These are phyloP conservation scores for Penicillium turbatum DNA, from an alignment of 495 filamentous ascomycete species.

Conservation along the genomic window DNA sequence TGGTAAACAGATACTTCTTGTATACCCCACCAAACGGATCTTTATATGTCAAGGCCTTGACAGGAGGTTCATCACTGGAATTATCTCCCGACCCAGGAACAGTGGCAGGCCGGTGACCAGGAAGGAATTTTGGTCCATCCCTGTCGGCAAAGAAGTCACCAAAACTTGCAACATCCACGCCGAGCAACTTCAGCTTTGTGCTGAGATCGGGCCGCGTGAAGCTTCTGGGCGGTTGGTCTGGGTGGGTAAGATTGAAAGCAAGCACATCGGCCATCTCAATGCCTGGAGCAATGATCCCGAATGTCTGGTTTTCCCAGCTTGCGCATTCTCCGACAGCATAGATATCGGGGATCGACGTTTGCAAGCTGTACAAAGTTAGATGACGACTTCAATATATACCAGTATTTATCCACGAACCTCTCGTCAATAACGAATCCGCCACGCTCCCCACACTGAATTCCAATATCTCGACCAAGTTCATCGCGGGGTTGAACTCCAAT, in stretches of 20 bases:
- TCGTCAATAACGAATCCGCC: constrained; percentile 76
- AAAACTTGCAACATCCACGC: constrained; percentile 92
- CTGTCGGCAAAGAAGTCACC: constrained; percentile 96
- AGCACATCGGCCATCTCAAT: constrained; percentile 96
- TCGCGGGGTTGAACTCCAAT: constrained; percentile 86
- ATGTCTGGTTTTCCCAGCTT: constrained; percentile 90
- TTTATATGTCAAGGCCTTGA: constrained; percentile 87
- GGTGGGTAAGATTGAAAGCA: constrained; percentile 89
- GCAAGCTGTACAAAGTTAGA: constrained; percentile 43
- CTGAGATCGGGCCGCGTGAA: constrained; percentile 89
- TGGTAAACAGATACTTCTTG: constrained; percentile 92
- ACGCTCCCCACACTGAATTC: constrained; percentile 68
- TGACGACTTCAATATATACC: not conserved
- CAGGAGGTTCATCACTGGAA: constrained; percentile 45
- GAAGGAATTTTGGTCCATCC: constrained; percentile 74
- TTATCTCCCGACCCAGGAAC: constrained; percentile 20
- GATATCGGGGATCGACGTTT: constrained; percentile 68
- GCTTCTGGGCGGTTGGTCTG: constrained; percentile 62
- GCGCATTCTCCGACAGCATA: constrained; percentile 96
- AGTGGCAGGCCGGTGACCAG: constrained; percentile 44
- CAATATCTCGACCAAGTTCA: constrained; percentile 65
- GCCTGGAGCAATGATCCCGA: constrained; percentile 89
- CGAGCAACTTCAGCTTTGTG: constrained; percentile 90
- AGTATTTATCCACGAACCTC: constrained; percentile 28
- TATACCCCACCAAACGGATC: constrained; percentile 94